Evolutionary conservation across 345 rosid species (phyloP), one percentile per base, ranked within the genome.

Genomic region (Populus simonii): DNA sequence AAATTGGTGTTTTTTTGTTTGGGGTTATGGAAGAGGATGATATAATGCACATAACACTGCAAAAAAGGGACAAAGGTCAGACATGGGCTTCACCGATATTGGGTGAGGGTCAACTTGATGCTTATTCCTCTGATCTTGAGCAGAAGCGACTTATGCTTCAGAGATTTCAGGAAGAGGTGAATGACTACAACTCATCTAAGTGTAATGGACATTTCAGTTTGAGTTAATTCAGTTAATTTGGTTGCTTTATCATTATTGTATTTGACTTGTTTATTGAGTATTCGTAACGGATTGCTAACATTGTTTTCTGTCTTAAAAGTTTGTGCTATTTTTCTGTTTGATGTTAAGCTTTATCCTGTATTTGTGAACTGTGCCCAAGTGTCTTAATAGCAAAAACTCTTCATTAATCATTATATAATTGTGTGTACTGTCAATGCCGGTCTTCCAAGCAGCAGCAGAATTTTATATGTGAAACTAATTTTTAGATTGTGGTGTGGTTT

Each of bases 81-180:
- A 95, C 97, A 1, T 95, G 98, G 97, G 74, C 96, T 27, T 95
- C 98, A 0, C 98, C 98, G 0, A 88, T 95, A 72, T 67, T 83
- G 36, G 99, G 97, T 11, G 89, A 90, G 83, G 98, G 96, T 80
- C 89, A 85, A 83, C 85, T 93, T 55, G 98, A 93, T 65, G 87
- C 96, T 25, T 85, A 91, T 16, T 59, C 91, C 6, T 81, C 93
- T 70, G 96, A 92, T 79, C 80, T 88, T 18, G 97, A 92, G 76
- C 97, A 95, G 90, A 95, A 90, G 78, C 92, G 96, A 2, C 93
- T 93, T 78, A 95, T 92, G 99, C 90, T 95, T 36, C 93, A 92
- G 87, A 95, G 97, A 83, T 95, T 95, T 83, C 98, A 95, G 80
- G 96, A 93, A 85, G 97, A 93, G 98, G 98, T 90, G 81, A 87